phyloP scores from a whole-genome alignment of 257 asterid species.

The Nyctanthes arbortristis region DNA sequence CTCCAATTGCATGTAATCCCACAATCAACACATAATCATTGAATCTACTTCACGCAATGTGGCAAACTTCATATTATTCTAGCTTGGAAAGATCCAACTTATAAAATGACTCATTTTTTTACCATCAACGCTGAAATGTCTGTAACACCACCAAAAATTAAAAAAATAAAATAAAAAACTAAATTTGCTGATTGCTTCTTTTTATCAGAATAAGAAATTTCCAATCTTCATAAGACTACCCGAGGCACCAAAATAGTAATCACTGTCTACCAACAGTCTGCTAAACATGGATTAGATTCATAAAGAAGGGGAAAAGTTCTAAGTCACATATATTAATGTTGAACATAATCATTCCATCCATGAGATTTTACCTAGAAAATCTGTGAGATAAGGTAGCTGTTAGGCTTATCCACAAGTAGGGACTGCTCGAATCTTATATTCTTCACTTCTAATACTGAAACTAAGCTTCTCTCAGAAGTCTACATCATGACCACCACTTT shows the following conservation, averaged over 20 bases:
- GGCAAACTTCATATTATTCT: neutral
- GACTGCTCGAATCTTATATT: neutral
- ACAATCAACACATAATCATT: conserved; percentile 3
- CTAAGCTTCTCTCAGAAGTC: neutral
- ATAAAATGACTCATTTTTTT: neutral
- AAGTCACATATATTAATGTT: neutral
- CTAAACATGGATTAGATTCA: neutral
- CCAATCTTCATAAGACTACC: neutral
- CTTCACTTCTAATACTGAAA: neutral
- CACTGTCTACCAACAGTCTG: neutral
- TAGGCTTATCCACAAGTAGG: neutral
- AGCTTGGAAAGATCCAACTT: neutral
- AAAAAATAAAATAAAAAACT: no score
- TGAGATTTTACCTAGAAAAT: neutral
- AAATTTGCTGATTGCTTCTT: neutral
- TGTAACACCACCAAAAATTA: no score
- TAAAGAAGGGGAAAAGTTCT: neutral
- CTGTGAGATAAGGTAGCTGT: neutral
- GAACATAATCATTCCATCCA: neutral
- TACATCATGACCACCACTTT: neutral
- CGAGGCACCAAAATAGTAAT: no score
- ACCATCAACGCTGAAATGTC: neutral
- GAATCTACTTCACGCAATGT: neutral
- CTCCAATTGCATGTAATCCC: neutral
- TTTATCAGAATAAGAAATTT: neutral